These are phyloP conservation scores for Dipteronia dyeriana DNA, from an alignment of 345 rosid genomes.

Conservation along the genomic window DNA sequence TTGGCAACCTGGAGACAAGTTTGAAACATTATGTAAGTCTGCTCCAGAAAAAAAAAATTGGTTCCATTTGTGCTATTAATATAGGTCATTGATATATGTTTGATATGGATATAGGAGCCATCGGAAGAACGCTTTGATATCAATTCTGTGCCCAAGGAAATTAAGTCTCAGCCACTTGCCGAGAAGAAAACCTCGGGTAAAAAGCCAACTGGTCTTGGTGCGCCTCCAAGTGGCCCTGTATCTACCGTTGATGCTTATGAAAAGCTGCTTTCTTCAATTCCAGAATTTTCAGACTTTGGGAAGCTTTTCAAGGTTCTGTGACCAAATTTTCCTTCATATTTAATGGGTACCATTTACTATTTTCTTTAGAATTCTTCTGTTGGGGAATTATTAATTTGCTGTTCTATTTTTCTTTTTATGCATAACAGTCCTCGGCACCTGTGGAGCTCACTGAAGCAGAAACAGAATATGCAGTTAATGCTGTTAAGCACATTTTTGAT, in stretches of 20 bases:
- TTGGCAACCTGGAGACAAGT: conserved; percentile 85
- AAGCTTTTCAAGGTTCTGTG: conserved; percentile 83
- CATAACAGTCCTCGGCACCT: conserved; percentile 73
- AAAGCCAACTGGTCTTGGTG: conserved; percentile 86
- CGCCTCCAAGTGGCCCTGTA: conserved; percentile 59
- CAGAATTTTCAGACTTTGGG: conserved; percentile 79
- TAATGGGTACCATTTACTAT: conserved; percentile 8
- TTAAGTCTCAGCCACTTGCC: conserved; percentile 79
- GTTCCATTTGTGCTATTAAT: conserved; percentile 21
- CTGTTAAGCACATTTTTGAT: conserved; percentile 87
- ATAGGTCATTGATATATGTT: conserved; percentile 26
- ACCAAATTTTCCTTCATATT: conserved; percentile 8
- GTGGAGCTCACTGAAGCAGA: conserved; percentile 98
- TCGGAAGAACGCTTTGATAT: conserved; percentile 85
- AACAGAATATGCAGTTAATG: conserved; percentile 95
- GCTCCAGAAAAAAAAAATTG: no score
- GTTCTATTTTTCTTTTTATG: conserved; percentile 14
- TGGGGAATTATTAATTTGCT: conserved; percentile 21
- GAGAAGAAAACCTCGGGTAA: conserved; percentile 95
- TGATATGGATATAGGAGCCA: conserved; percentile 56
- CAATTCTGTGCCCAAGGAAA: conserved; percentile 81
- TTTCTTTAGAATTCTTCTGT: conserved; percentile 2
- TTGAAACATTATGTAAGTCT: conserved; percentile 83
- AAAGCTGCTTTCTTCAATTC: conserved; percentile 77
- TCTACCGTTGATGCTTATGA: conserved; percentile 82